Base-by-base conservation (phyloP, 306 rosid genomes). In the Acacia acuminata region DNA sequence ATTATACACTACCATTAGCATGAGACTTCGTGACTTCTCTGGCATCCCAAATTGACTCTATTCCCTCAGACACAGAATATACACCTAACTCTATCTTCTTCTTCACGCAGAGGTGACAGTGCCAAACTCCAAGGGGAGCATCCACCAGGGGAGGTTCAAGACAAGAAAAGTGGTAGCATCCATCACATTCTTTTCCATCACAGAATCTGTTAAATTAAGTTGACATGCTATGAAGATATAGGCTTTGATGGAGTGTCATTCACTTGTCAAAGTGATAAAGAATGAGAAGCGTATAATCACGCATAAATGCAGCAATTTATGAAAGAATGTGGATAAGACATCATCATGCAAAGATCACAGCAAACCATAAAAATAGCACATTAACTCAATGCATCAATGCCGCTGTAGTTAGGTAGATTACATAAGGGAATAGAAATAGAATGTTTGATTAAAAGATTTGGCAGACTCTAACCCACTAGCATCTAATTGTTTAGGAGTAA, bases 111-210 rank as follows among this genome's bases (percentile, higher is more conserved):
- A 58, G 27, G 32, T 82, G 73, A 82, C 97, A 93, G 71, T 90
- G 84, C 97, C 97, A 93, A 83, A 76, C 86, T 79, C 95, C 97
- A 77, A 83, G 77, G 55, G 89, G 88, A 83, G 84, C 84, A 83
- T 77, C 84, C 66, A 73, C 87, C 85, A 91, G 24, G 63, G 95
- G 90, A 76, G 97, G 94, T 73, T 93, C 87, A 73, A 91, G 89
- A 87, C 97, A 93, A 75, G 92, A 89, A 80, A 76, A 79, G 83
- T 93, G 97, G 87, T 84, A 91, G 84, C 83, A 83, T 80, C 88
- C 71, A 77, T 77, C 60, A 85, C 97, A 91, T 65, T 85, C 92
- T 84, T 77, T 88, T 84, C 97, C 97, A 71, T 84, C 82, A 56
- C 97, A 93, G 86, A 86, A 87, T 82, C 95, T 93, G 88, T 70